phyloP scores from a whole-genome alignment of 352 stramenopile species.

The Pythium grandisporangium region DNA sequence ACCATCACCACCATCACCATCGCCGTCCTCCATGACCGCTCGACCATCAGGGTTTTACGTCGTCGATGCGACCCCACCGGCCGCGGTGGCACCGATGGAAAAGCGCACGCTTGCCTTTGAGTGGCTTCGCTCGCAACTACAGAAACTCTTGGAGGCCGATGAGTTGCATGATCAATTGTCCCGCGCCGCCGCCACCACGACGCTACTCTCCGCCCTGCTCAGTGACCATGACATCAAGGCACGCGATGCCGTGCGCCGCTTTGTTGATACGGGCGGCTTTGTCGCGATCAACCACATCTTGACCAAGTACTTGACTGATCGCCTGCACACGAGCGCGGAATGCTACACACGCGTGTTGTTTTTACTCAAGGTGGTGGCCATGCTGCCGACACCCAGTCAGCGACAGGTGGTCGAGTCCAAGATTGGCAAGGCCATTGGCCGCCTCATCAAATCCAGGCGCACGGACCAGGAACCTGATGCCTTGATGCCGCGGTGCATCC shows the following conservation, averaged over 20 bases:
- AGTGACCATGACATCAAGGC: constrained; percentile 35
- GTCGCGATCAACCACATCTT: constrained; percentile 31
- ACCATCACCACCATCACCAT: too few species aligned
- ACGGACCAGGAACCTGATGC: constrained; percentile 19
- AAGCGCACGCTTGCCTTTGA: constrained; percentile 44
- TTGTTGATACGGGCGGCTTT: constrained; percentile 46
- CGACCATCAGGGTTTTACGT: constrained; percentile 34
- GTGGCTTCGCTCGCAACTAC: constrained; percentile 36
- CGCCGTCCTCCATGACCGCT: too few species aligned
- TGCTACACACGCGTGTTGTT: constrained; percentile 13
- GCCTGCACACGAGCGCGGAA: too few species aligned
- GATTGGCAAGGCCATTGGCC: constrained; percentile 57
- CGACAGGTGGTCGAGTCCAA: constrained; percentile 42
- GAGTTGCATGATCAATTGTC: too few species aligned
- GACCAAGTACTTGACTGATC: constrained; percentile 1
- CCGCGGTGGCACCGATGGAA: constrained; percentile 24
- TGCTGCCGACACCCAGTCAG: constrained; percentile 51
- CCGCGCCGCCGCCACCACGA: constrained; percentile 20
- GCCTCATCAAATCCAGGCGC: constrained; percentile 29
- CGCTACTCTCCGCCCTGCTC: constrained; percentile 51
- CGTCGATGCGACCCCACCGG: constrained; percentile 23
- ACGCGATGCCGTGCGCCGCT: constrained; percentile 51
- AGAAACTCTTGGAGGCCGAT: constrained; percentile 40
- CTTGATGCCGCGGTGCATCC: constrained; percentile 28
- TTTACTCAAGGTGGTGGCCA: constrained; percentile 47